A percentile compares a stretch with the other conserved stretches of the same genome.
phyloP scores from a whole-genome alignment of 164 flowering plant genomes.

The Dillenia turbinata region DNA sequence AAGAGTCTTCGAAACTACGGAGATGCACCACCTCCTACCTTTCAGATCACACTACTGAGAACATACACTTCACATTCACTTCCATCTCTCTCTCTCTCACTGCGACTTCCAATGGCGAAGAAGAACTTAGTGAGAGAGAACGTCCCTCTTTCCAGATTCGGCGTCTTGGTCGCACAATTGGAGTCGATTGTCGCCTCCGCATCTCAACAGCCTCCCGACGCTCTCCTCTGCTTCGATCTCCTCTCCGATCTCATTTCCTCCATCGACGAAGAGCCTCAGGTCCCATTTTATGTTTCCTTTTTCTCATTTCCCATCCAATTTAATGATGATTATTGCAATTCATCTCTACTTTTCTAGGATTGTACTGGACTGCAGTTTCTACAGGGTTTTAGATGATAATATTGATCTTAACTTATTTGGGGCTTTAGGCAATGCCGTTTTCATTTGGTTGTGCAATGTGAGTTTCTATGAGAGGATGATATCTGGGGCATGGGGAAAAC shows the following conservation, averaged over 20 bases:
- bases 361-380: background rate
- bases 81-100: too few relatives aligned
- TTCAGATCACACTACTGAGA: too few relatives aligned
- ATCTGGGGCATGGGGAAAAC: too few relatives aligned
- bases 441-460: too few relatives aligned
- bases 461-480: too few relatives aligned
- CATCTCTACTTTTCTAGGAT: background rate
- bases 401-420: too few relatives aligned
- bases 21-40: too few relatives aligned
- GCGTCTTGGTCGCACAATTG: conserved; percentile 88
- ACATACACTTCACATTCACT: too few relatives aligned
- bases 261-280: conserved; percentile 93
- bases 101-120: conserved; percentile 52
- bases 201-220: conserved; percentile 78
- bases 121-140: conserved; percentile 46
- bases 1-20: too few relatives aligned
- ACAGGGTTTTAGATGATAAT: too few relatives aligned
- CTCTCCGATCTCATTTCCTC: conserved; percentile 92
- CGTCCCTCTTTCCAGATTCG: conserved; percentile 84
- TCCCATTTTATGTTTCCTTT: conserved; percentile 9
- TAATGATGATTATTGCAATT: background rate
- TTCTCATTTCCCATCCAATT: background rate
- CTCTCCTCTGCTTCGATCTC: conserved; percentile 94
- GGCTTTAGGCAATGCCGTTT: too few relatives aligned
- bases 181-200: conserved; percentile 95